Evolutionary conservation across 345 rosid species (phyloP).

Genomic region (Arabidopsis thaliana): DNA sequence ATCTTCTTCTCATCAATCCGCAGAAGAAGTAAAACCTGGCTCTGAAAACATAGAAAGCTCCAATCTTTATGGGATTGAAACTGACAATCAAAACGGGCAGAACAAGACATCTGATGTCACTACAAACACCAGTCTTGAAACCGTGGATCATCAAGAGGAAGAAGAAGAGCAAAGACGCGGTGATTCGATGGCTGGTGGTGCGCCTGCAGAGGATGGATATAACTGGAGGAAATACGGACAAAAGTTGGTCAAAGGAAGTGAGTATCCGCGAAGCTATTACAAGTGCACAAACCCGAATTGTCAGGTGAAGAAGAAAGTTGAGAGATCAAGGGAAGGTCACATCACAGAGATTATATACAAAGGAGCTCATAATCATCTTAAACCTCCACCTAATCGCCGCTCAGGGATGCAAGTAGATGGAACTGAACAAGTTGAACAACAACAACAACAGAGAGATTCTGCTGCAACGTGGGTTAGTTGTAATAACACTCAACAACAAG

Average conservation of each 20-base stretch:
- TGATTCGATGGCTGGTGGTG: slow-evolving; percentile 60
- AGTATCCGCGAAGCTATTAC: slow-evolving; percentile 96
- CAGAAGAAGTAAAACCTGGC: slow-evolving; percentile 48
- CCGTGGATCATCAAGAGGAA: slow-evolving; percentile 67
- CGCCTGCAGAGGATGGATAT: slow-evolving; percentile 87
- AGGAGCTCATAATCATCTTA: slow-evolving; percentile 87
- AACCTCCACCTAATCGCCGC: slow-evolving; percentile 73
- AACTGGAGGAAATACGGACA: slow-evolving; percentile 99
- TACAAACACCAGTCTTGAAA: slow-evolving; percentile 50
- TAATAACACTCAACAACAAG: slow-evolving; percentile 52
- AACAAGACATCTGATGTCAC: slow-evolving; percentile 48
- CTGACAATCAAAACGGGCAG: slow-evolving; percentile 40
- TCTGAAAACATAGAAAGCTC: slow-evolving; percentile 52
- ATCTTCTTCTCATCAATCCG: slow-evolving; percentile 50
- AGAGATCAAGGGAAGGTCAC: slow-evolving; percentile 93
- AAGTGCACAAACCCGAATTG: slow-evolving; percentile 90
- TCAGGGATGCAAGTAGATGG: slow-evolving; percentile 62
- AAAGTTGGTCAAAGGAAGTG: slow-evolving; percentile 94
- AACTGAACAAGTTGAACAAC: slow-evolving; percentile 62
- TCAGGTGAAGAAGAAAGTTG: slow-evolving; percentile 93
- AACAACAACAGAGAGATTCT: slow-evolving; percentile 31
- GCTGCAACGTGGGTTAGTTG: slow-evolving; percentile 41
- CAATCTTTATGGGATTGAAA: slow-evolving; percentile 49
- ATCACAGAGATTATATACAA: slow-evolving; percentile 96
- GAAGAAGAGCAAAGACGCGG: slow-evolving; percentile 76